These are phyloP conservation scores for Parasitella parasitica DNA, from an alignment of 371 early-diverging fungal species.

Conservation along the genomic window DNA sequence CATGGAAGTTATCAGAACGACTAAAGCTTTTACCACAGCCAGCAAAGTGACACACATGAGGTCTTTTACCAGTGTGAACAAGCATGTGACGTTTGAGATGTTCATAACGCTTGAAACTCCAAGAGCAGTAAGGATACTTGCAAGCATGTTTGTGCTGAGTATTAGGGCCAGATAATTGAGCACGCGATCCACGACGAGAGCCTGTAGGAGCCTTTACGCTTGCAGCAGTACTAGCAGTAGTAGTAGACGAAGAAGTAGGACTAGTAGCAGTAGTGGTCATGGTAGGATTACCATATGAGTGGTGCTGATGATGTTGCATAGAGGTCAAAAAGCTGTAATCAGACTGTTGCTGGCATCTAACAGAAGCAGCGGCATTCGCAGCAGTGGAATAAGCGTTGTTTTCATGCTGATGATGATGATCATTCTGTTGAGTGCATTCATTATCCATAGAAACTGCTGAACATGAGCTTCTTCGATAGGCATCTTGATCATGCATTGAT, in stretches of 20 bases:
- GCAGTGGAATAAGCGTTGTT: constrained; percentile 3
- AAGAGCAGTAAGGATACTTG: constrained; percentile 23
- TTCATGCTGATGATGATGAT: not conserved
- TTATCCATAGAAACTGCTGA: constrained; percentile 32
- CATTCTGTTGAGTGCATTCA: not conserved
- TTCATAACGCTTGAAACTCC: constrained; percentile 50
- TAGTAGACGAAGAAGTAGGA: not conserved
- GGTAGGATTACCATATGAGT: not conserved
- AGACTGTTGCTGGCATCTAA: not conserved
- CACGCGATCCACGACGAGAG: constrained; percentile 18
- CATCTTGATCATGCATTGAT: constrained; percentile 29
- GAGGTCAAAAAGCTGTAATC: constrained; percentile 7
- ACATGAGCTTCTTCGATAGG: constrained; percentile 36
- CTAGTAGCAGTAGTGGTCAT: not conserved
- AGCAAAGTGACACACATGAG: constrained; percentile 67
- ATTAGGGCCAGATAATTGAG: constrained; percentile 27
- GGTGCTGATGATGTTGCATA: not conserved
- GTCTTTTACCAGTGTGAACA: constrained; percentile 63
- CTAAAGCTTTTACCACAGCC: constrained; percentile 74
- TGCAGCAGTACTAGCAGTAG: not conserved
- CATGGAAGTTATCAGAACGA: constrained; percentile 74
- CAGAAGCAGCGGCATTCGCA: constrained; percentile 5
- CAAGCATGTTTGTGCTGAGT: constrained; percentile 39
- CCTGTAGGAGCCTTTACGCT: not conserved
- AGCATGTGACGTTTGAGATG: constrained; percentile 31